These are phyloP conservation scores for Alternaria gansuensis DNA, from an alignment of 2,329 filamentous ascomycete species.

Conservation along the genomic window DNA sequence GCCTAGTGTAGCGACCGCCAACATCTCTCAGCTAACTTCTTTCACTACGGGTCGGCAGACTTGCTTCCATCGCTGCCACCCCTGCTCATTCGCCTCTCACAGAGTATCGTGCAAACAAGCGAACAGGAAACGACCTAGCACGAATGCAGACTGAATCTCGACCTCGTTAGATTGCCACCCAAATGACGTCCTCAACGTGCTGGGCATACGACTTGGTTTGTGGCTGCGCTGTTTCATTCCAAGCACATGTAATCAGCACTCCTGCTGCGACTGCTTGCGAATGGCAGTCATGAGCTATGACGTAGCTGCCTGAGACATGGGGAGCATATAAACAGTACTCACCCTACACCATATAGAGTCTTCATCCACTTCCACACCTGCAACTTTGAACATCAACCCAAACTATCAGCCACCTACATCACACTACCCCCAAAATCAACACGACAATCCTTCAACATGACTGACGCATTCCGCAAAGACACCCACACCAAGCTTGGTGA, in stretches of 20 bases:
- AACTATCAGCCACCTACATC: conserved; percentile 12
- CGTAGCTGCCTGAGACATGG: conserved; percentile 27
- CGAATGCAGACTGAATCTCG: conserved; percentile 7
- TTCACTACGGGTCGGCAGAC: conserved; percentile 7
- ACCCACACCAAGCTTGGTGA: conserved; percentile 65
- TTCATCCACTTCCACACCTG: conserved; percentile 29
- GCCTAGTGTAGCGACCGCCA: not conserved
- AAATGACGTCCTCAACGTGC: conserved; percentile 12
- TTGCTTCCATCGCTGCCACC: conserved; percentile 15
- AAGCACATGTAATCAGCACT: conserved; percentile 20
- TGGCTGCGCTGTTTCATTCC: conserved; percentile 14
- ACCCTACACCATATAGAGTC: conserved; percentile 10
- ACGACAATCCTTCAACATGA: conserved; percentile 59
- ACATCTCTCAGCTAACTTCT: not conserved
- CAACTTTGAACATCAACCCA: conserved; percentile 26
- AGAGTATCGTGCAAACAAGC: conserved; percentile 14
- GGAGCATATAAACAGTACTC: conserved; percentile 35
- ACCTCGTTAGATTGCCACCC: not conserved
- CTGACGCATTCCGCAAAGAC: conserved; percentile 70
- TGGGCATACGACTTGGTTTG: not conserved
- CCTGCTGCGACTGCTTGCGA: conserved; percentile 17
- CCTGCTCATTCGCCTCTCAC: conserved; percentile 18
- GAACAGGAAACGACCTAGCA: conserved; percentile 17
- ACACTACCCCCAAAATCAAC: conserved; percentile 31
- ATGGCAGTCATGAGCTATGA: conserved; percentile 31